Evolutionary conservation across 176 grass and related monocot species (phyloP).

Genomic region (Carex kokanica): DNA sequence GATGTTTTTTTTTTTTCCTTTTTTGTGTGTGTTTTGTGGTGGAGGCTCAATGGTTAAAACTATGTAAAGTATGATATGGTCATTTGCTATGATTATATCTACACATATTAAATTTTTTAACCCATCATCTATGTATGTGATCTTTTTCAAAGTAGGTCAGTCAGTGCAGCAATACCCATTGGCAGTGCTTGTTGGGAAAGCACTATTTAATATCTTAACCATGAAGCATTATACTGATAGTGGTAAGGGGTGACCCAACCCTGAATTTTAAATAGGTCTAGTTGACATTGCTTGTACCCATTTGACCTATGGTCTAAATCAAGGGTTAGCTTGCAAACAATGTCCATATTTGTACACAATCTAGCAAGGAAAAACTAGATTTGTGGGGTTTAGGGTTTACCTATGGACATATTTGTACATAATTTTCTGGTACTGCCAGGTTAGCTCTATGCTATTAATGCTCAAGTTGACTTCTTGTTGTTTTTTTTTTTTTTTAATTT

Average conservation of each 20-base stretch:
- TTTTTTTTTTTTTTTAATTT: too few species aligned
- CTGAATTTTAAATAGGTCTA: background rate
- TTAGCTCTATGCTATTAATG: background rate
- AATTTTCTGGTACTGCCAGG: background rate
- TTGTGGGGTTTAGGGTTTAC: too few species aligned
- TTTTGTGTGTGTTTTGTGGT: background rate
- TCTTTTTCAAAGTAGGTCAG: background rate
- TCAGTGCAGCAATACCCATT: background rate
- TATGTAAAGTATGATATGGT: background rate
- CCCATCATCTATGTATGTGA: background rate
- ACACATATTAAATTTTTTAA: background rate
- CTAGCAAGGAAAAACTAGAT: background rate
- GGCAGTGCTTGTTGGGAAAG: background rate
- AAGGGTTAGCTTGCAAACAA: background rate
- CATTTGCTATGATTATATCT: background rate
- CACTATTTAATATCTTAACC: constrained; percentile 5
- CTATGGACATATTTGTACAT: too few species aligned
- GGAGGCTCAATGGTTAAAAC: background rate
- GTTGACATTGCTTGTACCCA: background rate
- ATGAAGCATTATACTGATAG: background rate
- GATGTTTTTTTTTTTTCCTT: background rate
- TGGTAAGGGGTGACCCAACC: background rate
- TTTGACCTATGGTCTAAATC: background rate
- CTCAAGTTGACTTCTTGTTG: too few species aligned
- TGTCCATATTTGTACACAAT: background rate